Percentiles rank a stretch among this genome's conserved stretches.
phyloP scores from a whole-genome alignment of 2,329 filamentous ascomycete species.

The Magnaporthiopsis poae region DNA sequence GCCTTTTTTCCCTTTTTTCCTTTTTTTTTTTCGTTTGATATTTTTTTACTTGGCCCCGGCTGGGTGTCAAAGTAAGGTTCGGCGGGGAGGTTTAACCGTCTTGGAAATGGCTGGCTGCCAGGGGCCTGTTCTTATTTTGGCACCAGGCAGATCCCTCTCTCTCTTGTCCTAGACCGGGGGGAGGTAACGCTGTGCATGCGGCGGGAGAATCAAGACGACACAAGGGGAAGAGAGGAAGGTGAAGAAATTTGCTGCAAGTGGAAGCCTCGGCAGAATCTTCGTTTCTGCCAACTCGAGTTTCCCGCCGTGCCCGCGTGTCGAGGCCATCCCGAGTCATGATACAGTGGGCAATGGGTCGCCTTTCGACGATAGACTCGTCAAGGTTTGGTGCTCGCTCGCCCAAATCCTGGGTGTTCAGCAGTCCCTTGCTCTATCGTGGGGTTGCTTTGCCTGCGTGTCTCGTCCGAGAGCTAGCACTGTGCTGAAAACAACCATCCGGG shows the following conservation, averaged over 20 bases:
- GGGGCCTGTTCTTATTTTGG: neutral
- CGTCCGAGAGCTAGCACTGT: too few species aligned
- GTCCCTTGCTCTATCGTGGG: too few species aligned
- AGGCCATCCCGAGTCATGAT: constrained; percentile 1
- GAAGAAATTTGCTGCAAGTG: neutral
- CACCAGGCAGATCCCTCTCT: neutral
- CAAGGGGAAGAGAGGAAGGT: neutral
- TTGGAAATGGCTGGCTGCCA: neutral
- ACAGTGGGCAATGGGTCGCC: neutral
- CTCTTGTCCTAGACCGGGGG: neutral
- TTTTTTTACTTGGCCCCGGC: neutral
- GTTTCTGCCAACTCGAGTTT: neutral
- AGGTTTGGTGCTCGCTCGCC: too few species aligned
- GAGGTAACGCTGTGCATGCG: neutral
- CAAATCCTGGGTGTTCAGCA: too few species aligned
- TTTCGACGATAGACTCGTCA: neutral
- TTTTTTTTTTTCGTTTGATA: neutral
- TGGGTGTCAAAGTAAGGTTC: neutral
- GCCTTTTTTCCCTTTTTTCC: neutral
- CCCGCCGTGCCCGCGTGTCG: neutral
- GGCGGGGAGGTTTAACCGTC: neutral
- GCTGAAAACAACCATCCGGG: too few species aligned
- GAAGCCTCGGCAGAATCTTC: neutral
- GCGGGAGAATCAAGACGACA: neutral
- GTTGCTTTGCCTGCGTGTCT: too few species aligned